Conservation (phyloP, 2,329 filamentous ascomycete species). For the Colletotrichum horii region DNA sequence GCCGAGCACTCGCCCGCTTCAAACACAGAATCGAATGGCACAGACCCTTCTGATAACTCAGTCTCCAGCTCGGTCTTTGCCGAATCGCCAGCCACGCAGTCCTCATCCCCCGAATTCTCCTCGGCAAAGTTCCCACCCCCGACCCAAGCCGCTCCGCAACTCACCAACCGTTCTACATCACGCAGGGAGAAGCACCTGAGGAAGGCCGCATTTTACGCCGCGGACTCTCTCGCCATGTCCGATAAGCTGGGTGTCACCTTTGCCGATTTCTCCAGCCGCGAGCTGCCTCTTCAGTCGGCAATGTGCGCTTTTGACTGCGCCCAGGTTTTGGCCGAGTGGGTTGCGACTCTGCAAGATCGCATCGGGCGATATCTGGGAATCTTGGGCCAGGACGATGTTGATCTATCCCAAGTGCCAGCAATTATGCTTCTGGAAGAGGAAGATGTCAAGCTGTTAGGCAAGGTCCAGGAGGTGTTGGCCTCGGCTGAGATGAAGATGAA, state of each 20-base stretch:
- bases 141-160: constrained; percentile 23
- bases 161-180: constrained; percentile 55
- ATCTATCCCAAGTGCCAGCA: constrained; percentile 79
- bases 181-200: constrained; percentile 86
- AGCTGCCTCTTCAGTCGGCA: constrained; percentile 87
- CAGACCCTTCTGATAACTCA: constrained; percentile 53
- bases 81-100: constrained; percentile 58
- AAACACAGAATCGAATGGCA: constrained; percentile 46
- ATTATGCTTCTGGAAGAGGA: constrained; percentile 93
- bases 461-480: constrained; percentile 79
- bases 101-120: constrained; percentile 53
- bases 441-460: constrained; percentile 82
- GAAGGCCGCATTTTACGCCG: constrained; percentile 94
- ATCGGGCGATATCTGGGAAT: constrained; percentile 90
- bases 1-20: constrained; percentile 66
- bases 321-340: constrained; percentile 93
- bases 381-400: constrained; percentile 81
- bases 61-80: constrained; percentile 50
- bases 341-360: constrained; percentile 89
- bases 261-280: constrained; percentile 81
- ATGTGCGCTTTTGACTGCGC: constrained; percentile 94
- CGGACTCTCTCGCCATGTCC: constrained; percentile 87
- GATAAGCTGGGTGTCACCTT: constrained; percentile 87
- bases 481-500: constrained; percentile 83
- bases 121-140: constrained; percentile 38